phyloP scores from a whole-genome alignment of 768 basidiomycete species.

The Naganishia onofrii region DNA sequence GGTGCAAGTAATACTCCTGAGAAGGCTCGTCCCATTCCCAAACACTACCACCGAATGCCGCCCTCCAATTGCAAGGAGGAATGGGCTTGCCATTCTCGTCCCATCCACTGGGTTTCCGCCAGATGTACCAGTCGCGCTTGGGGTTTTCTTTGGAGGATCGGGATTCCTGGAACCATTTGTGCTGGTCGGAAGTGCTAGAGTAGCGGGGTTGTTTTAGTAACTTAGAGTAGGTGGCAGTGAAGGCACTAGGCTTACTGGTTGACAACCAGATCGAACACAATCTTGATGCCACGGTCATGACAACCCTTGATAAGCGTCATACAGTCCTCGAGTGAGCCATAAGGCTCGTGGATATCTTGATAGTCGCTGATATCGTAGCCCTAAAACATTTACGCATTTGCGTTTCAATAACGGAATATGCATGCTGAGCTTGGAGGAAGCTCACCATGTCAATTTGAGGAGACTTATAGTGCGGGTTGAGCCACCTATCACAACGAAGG shows the following conservation, averaged over 20 bases:
- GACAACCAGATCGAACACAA: slow-evolving; percentile 75
- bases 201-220: neutral
- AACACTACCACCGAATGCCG: slow-evolving; percentile 29
- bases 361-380: slow-evolving; percentile 57
- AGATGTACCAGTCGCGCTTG: slow-evolving; percentile 76
- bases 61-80: slow-evolving; percentile 71
- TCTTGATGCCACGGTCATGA: slow-evolving; percentile 67
- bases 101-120: slow-evolving; percentile 61
- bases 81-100: slow-evolving; percentile 59
- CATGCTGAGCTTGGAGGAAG: no score
- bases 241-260: slow-evolving; percentile 56
- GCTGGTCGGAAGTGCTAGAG: slow-evolving; percentile 54
- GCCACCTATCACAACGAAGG: slow-evolving; percentile 54
- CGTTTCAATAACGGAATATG: no score
- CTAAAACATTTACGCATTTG: no score
- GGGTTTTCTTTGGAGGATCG: slow-evolving; percentile 58
- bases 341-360: slow-evolving; percentile 61
- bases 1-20: slow-evolving; percentile 26
- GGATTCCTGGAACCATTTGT: slow-evolving; percentile 69
- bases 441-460: slow-evolving; percentile 68
- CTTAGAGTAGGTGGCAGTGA: no score
- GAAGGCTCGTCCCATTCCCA: slow-evolving; percentile 31
- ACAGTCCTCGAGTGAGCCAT: slow-evolving; percentile 42
- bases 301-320: slow-evolving; percentile 46
- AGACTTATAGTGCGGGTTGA: slow-evolving; percentile 69